Conservation (phyloP, 2,329 filamentous ascomycete genomes). For the Fusarium austroafricanum region DNA sequence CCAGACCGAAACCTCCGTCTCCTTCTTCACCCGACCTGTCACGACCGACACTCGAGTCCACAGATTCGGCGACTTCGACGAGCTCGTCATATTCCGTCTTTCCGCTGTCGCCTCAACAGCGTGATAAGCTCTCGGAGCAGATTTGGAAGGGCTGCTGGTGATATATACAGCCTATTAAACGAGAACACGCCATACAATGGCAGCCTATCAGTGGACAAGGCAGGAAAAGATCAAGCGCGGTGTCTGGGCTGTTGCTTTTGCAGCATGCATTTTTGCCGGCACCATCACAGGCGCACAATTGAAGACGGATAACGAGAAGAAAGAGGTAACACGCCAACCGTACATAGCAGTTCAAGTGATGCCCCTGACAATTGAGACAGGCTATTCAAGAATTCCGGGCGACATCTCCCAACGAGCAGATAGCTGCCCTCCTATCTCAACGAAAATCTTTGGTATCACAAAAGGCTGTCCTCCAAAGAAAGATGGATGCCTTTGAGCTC, state of each 20-base stretch:
- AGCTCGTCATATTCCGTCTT: not conserved
- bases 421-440: slow-evolving; percentile 58
- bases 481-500: slow-evolving; percentile 55
- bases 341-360: not conserved
- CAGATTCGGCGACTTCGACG: slow-evolving; percentile 4
- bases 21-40: not conserved
- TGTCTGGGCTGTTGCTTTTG: slow-evolving; percentile 58
- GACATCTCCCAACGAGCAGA: slow-evolving; percentile 57
- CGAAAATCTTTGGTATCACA: slow-evolving; percentile 54
- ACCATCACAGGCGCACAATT: slow-evolving; percentile 62
- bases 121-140: slow-evolving; percentile 38
- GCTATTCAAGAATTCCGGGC: slow-evolving; percentile 54
- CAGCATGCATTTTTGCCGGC: slow-evolving; percentile 60
- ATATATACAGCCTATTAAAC: not conserved
- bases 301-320: slow-evolving; percentile 61
- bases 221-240: slow-evolving; percentile 52
- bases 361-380: slow-evolving; percentile 32
- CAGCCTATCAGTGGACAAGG: slow-evolving; percentile 43
- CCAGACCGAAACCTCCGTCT: not conserved
- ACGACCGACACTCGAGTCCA: not conserved
- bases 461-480: slow-evolving; percentile 55
- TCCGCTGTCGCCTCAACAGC: slow-evolving; percentile 36
- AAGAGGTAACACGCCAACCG: slow-evolving; percentile 50
- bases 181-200: slow-evolving; percentile 19
- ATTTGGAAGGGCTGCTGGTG: slow-evolving; percentile 48